Conservation (phyloP, 2,329 filamentous ascomycete genomes). For the Cylindrodendrum hubeiense region DNA sequence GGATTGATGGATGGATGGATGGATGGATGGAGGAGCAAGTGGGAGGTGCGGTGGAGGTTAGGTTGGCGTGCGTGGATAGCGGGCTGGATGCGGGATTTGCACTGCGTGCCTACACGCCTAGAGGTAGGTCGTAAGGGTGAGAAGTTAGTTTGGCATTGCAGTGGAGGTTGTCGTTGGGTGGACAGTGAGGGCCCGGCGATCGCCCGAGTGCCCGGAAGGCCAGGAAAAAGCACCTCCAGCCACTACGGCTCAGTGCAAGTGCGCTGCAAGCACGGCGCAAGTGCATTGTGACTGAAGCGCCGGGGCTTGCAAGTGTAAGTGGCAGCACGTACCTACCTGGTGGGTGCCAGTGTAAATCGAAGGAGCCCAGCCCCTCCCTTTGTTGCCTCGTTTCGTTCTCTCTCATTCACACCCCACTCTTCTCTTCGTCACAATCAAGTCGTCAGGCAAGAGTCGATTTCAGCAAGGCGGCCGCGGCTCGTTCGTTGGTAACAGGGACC, state of each 20-base stretch:
- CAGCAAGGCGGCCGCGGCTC: slow-evolving; percentile 1
- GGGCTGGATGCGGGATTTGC: neutral
- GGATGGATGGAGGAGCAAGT: neutral
- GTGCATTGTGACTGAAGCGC: neutral
- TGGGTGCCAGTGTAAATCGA: neutral
- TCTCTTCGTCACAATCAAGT: neutral
- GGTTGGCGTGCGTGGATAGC: slow-evolving; percentile 6
- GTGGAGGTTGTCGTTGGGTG: neutral
- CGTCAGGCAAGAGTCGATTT: neutral
- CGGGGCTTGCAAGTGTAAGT: neutral
- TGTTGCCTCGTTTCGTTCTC: neutral
- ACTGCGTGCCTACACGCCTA: neutral
- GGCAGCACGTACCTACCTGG: neutral
- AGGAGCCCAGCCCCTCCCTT: neutral
- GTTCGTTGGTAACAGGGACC: slow-evolving; percentile 5
- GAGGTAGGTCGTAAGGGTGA: neutral
- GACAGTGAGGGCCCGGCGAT: neutral
- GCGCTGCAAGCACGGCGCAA: neutral
- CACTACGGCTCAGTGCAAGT: neutral
- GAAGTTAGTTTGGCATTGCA: neutral
- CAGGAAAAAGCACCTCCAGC: neutral
- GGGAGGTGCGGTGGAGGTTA: slow-evolving; percentile 11
- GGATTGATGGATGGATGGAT: slow-evolving; percentile 21
- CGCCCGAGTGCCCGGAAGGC: neutral
- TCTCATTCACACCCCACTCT: neutral